Conservation (phyloP, 345 rosid genomes). For the Ceriops tagal region DNA sequence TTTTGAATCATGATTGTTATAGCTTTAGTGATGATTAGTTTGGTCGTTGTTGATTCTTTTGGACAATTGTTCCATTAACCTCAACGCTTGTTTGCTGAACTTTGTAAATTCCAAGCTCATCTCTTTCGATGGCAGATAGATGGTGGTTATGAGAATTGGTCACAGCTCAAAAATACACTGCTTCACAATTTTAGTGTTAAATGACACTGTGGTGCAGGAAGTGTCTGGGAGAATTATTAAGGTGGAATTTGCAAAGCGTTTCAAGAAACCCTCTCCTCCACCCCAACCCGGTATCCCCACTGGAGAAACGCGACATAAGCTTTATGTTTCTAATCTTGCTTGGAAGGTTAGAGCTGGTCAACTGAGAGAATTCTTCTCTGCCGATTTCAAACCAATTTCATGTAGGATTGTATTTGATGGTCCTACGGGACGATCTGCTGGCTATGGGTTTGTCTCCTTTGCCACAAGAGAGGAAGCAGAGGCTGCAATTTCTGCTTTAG, state of each 20-base stretch:
- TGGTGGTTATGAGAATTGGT: too few species aligned
- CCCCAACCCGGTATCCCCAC: constrained; percentile 33
- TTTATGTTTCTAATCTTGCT: constrained; percentile 77
- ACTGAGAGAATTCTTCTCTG: constrained; percentile 69
- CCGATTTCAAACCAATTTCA: constrained; percentile 54
- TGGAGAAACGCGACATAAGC: constrained; percentile 57
- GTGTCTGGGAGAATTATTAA: constrained; percentile 65
- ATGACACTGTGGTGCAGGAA: constrained; percentile 44
- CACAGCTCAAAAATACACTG: too few species aligned
- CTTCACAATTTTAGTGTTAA: not conserved
- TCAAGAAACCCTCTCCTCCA: constrained; percentile 51
- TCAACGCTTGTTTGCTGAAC: too few species aligned
- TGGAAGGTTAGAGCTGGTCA: constrained; percentile 85
- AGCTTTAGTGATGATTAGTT: not conserved
- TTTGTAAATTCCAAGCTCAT: too few species aligned
- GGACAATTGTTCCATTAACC: too few species aligned
- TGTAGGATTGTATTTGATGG: constrained; percentile 63
- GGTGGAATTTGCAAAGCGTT: constrained; percentile 67
- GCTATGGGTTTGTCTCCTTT: constrained; percentile 88
- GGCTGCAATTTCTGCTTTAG: constrained; percentile 58
- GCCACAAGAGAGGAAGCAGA: constrained; percentile 84
- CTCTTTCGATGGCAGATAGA: too few species aligned
- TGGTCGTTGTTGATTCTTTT: too few species aligned
- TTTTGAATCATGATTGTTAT: not conserved
- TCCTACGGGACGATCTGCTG: constrained; percentile 63